A percentile compares a stretch with the other conserved stretches of the same genome.
Evolutionary conservation across 495 filamentous ascomycete genomes (phyloP).

Genomic region (Daldinia decipiens): DNA sequence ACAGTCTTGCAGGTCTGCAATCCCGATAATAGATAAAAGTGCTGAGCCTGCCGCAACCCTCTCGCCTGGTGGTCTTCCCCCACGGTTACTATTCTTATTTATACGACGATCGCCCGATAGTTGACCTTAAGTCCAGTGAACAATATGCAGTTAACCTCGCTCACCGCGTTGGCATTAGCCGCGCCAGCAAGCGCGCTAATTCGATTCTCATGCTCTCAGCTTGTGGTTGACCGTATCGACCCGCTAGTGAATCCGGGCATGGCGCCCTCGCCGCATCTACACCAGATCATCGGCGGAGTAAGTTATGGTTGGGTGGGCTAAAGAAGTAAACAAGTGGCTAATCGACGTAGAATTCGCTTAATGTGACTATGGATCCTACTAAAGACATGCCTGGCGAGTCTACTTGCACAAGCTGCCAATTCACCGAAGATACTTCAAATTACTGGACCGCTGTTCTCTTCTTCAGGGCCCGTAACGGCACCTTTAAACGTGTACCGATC

Average conservation of each 20-base stretch:
- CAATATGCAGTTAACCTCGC: constrained; percentile 48
- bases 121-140: constrained; percentile 11
- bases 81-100: constrained; percentile 3
- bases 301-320: constrained; percentile 2
- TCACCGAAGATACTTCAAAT: constrained; percentile 52
- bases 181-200: constrained; percentile 49
- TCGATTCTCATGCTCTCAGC: constrained; percentile 51
- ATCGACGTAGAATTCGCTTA: constrained; percentile 46
- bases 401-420: constrained; percentile 48
- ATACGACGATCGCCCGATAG: constrained; percentile 8
- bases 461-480: constrained; percentile 53
- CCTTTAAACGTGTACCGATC: constrained; percentile 53
- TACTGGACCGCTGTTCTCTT: constrained; percentile 56
- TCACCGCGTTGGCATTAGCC: constrained; percentile 47
- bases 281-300: constrained; percentile 51
- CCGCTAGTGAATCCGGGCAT: constrained; percentile 50
- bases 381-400: constrained; percentile 47
- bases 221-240: constrained; percentile 49
- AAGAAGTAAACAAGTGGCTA: constrained; percentile 1
- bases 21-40: constrained; percentile 25
- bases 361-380: constrained; percentile 48
- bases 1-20: background rate
- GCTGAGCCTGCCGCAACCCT: constrained; percentile 11
- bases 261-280: constrained; percentile 47
- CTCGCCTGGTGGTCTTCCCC: background rate